These are phyloP conservation scores for Fusarium buharicum DNA, from an alignment of 2,329 filamentous ascomycete species.

Conservation along the genomic window DNA sequence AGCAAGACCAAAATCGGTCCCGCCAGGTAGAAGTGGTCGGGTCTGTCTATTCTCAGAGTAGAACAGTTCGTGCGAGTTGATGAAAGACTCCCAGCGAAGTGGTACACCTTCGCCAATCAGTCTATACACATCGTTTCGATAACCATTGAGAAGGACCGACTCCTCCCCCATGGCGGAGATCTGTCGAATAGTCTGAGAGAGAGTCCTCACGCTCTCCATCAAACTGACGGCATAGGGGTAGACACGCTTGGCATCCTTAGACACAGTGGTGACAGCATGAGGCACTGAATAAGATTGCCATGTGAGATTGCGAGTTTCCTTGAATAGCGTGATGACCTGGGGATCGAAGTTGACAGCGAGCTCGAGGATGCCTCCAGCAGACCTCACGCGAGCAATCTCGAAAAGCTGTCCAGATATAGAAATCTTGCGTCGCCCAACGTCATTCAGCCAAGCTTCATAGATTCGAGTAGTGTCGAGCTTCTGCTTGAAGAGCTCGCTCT, in stretches of 20 bases:
- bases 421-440: slow-evolving; percentile 88
- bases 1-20: slow-evolving; percentile 55
- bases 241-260: slow-evolving; percentile 98
- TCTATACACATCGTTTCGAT: slow-evolving; percentile 87
- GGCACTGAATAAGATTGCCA: slow-evolving; percentile 97
- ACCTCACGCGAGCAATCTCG: slow-evolving; percentile 85
- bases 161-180: slow-evolving; percentile 90
- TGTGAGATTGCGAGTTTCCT: slow-evolving; percentile 94
- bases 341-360: slow-evolving; percentile 95
- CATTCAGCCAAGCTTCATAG: slow-evolving; percentile 93
- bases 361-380: slow-evolving; percentile 89
- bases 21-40: slow-evolving; percentile 56
- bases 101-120: slow-evolving; percentile 89
- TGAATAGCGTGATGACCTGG: slow-evolving; percentile 97
- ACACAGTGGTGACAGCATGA: slow-evolving; percentile 92
- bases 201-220: slow-evolving; percentile 98
- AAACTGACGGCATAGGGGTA: slow-evolving; percentile 98
- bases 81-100: slow-evolving; percentile 96
- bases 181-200: slow-evolving; percentile 85
- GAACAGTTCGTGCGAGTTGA: slow-evolving; percentile 92
- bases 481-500: slow-evolving; percentile 93
- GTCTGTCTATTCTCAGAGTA: slow-evolving; percentile 63
- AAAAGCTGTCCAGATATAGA: slow-evolving; percentile 94
- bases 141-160: slow-evolving; percentile 86
- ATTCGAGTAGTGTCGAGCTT: slow-evolving; percentile 95